Evolutionary conservation across 495 filamentous ascomycete genomes (phyloP).

Genomic region (Chaetomidium leptoderma): DNA sequence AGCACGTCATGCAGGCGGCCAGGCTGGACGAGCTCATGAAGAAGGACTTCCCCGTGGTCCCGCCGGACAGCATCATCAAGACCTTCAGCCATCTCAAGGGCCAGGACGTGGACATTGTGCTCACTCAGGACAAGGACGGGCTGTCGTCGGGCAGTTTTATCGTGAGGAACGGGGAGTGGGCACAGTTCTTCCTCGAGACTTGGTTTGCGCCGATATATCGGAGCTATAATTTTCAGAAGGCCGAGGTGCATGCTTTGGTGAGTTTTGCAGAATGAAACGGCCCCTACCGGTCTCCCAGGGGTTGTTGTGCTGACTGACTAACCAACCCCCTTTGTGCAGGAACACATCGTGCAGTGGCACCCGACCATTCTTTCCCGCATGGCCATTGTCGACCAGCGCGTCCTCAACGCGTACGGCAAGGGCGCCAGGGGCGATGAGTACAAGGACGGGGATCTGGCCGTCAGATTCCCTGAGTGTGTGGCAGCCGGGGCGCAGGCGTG

Average conservation of each 20-base stretch:
- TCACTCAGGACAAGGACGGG: conserved; percentile 83
- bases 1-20: conserved; percentile 62
- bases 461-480: conserved; percentile 69
- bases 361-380: conserved; percentile 91
- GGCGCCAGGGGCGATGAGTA: conserved; percentile 49
- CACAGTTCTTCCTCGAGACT: conserved; percentile 84
- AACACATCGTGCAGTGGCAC: conserved; percentile 96
- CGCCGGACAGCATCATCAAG: conserved; percentile 92
- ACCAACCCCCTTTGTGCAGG: conserved; percentile 46
- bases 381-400: conserved; percentile 76
- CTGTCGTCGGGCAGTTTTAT: conserved; percentile 71
- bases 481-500: conserved; percentile 56
- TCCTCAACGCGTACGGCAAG: conserved; percentile 68
- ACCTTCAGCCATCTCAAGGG: conserved; percentile 78
- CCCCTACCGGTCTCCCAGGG: background rate
- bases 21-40: conserved; percentile 76
- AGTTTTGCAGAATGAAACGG: conserved; percentile 27
- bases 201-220: conserved; percentile 96
- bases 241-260: conserved; percentile 88
- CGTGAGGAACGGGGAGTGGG: conserved; percentile 82
- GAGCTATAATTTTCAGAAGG: conserved; percentile 91
- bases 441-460: conserved; percentile 81
- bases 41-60: conserved; percentile 80
- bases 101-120: conserved; percentile 72
- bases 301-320: too few relatives aligned